Evolutionary conservation across 345 rosid genomes (phyloP), one percentile per base, ranked within the genome.

Genomic region (Punica granatum): DNA sequence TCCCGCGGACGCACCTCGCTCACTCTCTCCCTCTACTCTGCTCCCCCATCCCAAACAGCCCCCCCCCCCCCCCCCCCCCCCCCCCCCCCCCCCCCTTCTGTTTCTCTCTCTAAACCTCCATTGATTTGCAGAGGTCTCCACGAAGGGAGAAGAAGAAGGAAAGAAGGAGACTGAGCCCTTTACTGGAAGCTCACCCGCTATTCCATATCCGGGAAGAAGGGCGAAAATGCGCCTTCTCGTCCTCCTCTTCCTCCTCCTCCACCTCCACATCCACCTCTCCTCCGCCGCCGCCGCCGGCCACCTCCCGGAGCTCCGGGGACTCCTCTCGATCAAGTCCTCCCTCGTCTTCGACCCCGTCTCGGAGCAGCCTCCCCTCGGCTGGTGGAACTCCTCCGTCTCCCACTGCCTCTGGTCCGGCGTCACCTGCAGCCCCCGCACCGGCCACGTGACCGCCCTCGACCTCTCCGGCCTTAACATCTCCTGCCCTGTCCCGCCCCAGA

Each of bases 401-500:
- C 77, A 82, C 78, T 93, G 97, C 72, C 62, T 82, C 46, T 93
- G 97, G 90, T 1, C 67, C 7, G 81, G 88, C 36, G 83, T 91
- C 84, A 79, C 83, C 28, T 94, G 97, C 78, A 97, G 89, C 76
- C 60, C 88, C 37, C 73, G 76, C 41, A 85, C 84, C 26, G 93
- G 86, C 81, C 90, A 85, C 69, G 85, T 80, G 32, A 65, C 95
- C 0, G 73, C 82, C 53, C 73, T 89, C 32, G 82, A 88, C 82
- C 85, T 91, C 39, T 71, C 95, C 0, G 76, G 85, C 51, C 79
- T 85, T 39, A 84, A 83, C 78, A 90, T 90, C 71, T 74, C 87
- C 33, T 90, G 98, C 7, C 89, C 88, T 1, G 76, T 94, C 65
- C n/a, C n/a, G n/a, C n/a, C n/a, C n/a, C n/a, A n/a, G n/a, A n/a